Conservation (phyloP, 2,329 filamentous ascomycete species). For the Aspergillus awamori region DNA sequence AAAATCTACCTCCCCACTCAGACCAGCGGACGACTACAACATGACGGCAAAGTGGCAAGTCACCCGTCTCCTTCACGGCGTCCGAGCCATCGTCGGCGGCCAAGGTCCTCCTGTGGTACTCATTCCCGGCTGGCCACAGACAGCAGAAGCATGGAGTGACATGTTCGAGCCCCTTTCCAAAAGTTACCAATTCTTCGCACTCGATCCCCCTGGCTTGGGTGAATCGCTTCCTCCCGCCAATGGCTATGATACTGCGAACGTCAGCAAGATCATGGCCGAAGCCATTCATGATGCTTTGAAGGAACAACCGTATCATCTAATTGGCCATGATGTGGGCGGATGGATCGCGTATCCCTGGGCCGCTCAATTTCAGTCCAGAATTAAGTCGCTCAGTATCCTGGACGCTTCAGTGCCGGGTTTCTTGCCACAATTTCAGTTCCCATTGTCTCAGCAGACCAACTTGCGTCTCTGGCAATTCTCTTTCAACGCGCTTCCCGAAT, state of each 20-base stretch:
- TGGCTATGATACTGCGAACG: slow-evolving; percentile 27
- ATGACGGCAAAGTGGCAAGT: slow-evolving; percentile 22
- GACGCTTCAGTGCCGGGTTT: slow-evolving; percentile 27
- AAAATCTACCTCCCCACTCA: neutral
- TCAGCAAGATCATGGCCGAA: slow-evolving; percentile 28
- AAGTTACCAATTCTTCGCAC: slow-evolving; percentile 26
- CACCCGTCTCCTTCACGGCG: slow-evolving; percentile 26
- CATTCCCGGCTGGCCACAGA: slow-evolving; percentile 30
- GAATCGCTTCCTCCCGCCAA: slow-evolving; percentile 22
- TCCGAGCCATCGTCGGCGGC: slow-evolving; percentile 29
- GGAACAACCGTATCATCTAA: slow-evolving; percentile 27
- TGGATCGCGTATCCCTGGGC: slow-evolving; percentile 32
- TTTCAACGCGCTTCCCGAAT: slow-evolving; percentile 30
- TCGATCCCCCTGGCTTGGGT: slow-evolving; percentile 30
- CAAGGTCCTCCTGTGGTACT: slow-evolving; percentile 27
- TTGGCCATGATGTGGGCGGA: slow-evolving; percentile 32
- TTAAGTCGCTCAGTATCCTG: slow-evolving; percentile 29
- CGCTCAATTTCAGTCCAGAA: slow-evolving; percentile 23
- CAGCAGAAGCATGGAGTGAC: slow-evolving; percentile 28
- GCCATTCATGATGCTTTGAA: slow-evolving; percentile 14
- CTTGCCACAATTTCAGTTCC: slow-evolving; percentile 21
- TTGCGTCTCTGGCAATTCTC: slow-evolving; percentile 32
- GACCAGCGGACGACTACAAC: neutral
- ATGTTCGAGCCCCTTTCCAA: slow-evolving; percentile 28
- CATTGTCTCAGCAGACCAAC: slow-evolving; percentile 23